Evolutionary conservation across 805 yeast genomes (phyloP).

Genomic region (Hanseniaspora guilliermondii): DNA sequence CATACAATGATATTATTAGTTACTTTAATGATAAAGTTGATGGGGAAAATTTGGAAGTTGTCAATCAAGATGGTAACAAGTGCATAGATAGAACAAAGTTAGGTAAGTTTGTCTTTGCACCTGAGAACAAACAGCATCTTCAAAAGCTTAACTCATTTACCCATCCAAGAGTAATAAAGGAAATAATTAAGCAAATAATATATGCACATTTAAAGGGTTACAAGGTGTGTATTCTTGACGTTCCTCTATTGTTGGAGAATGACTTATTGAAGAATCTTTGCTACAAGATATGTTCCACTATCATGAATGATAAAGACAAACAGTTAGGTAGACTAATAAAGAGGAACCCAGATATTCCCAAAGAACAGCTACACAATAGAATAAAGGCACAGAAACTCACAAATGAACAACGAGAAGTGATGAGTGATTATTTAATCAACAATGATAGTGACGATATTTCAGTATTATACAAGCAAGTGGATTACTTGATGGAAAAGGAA

Average conservation of each 20-base stretch:
- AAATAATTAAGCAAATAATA: conserved; percentile 47
- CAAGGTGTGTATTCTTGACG: conserved; percentile 63
- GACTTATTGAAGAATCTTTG: conserved; percentile 58
- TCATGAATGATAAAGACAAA: conserved; percentile 37
- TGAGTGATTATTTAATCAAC: conserved; percentile 51
- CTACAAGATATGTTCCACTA: conserved; percentile 56
- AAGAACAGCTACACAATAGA: conserved; percentile 57
- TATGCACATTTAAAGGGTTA: conserved; percentile 46
- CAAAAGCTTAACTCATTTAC: conserved; percentile 56
- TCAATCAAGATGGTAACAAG: conserved; percentile 24
- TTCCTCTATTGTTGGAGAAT: conserved; percentile 74
- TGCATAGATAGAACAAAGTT: conserved; percentile 51
- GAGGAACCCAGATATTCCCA: conserved; percentile 56
- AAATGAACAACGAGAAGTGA: conserved; percentile 40
- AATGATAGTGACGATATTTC: conserved; percentile 41
- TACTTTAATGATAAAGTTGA: conserved; percentile 48
- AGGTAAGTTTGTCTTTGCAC: conserved; percentile 66
- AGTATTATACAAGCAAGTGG: conserved; percentile 35
- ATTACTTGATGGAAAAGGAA: conserved; percentile 26
- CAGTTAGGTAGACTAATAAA: conserved; percentile 53
- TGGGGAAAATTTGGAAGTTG: conserved; percentile 28
- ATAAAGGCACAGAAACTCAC: conserved; percentile 66
- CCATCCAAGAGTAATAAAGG: conserved; percentile 70
- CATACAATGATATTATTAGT: conserved; percentile 51
- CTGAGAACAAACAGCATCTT: conserved; percentile 40